Percentiles rank a stretch among this genome's conserved stretches.
Evolutionary conservation across 2,329 filamentous ascomycete species (phyloP).

Genomic region (Albophoma yamanashiensis): DNA sequence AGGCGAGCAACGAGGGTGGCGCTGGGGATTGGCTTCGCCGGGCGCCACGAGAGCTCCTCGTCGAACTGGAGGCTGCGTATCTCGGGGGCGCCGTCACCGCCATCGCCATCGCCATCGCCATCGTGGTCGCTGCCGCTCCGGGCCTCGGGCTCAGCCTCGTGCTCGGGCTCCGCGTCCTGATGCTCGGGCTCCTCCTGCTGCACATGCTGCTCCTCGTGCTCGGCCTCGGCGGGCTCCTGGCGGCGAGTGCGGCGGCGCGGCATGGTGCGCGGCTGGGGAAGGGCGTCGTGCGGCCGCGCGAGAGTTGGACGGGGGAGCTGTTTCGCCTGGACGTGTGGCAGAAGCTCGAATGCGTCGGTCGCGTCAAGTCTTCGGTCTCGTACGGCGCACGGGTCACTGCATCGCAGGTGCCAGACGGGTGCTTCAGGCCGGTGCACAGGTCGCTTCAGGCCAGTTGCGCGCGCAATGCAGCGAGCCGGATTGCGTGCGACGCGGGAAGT

Average conservation of each 20-base stretch:
- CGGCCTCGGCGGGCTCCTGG: slow-evolving; percentile 17
- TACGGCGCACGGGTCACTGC: slow-evolving; percentile 11
- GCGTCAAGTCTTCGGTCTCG: slow-evolving; percentile 8
- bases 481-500: not conserved
- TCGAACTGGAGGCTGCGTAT: slow-evolving; percentile 58
- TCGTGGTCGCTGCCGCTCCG: not conserved
- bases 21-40: slow-evolving; percentile 79
- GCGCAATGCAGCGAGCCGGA: not conserved
- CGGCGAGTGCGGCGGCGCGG: slow-evolving; percentile 24
- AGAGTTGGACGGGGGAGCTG: not conserved
- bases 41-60: slow-evolving; percentile 80
- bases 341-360: slow-evolving; percentile 5
- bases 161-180: slow-evolving; percentile 8
- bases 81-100: slow-evolving; percentile 10
- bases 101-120: not conserved
- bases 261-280: slow-evolving; percentile 17
- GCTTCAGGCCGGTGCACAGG: not conserved
- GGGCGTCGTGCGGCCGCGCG: slow-evolving; percentile 1
- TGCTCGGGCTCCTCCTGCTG: slow-evolving; percentile 4
- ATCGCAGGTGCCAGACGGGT: slow-evolving; percentile 8
- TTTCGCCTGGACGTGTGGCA: not conserved
- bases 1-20: slow-evolving; percentile 73
- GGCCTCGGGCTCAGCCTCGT: slow-evolving; percentile 2
- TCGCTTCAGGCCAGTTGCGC: not conserved
- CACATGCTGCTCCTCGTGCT: slow-evolving; percentile 15